Evolutionary conservation across 371 early-diverging fungal genomes (phyloP).

Genomic region (Vairimorpha ceranae): DNA sequence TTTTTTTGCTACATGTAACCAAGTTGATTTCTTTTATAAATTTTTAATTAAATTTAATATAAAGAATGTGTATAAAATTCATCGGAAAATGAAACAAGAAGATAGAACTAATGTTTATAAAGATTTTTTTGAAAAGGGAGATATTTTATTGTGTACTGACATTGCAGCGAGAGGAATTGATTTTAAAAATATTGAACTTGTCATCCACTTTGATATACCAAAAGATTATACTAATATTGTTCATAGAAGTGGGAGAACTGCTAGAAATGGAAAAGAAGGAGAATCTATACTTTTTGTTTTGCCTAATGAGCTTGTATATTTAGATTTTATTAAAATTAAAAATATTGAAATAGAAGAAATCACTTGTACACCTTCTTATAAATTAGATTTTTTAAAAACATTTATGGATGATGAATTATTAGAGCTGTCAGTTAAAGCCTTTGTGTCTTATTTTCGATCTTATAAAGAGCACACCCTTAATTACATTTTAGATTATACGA

Average conservation of each 20-base stretch:
- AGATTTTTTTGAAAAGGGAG: slow-evolving; percentile 35
- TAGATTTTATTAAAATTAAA: slow-evolving; percentile 50
- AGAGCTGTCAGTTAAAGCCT: slow-evolving; percentile 48
- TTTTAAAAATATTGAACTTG: slow-evolving; percentile 53
- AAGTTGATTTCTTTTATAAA: slow-evolving; percentile 64
- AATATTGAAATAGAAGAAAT: slow-evolving; percentile 16
- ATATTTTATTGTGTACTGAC: slow-evolving; percentile 59
- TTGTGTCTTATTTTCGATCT: slow-evolving; percentile 62
- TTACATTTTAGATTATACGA: slow-evolving; percentile 58
- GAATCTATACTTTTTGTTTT: slow-evolving; percentile 66
- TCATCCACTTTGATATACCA: slow-evolving; percentile 71
- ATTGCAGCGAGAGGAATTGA: slow-evolving; percentile 61
- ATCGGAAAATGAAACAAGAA: slow-evolving; percentile 56
- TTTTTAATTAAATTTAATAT: slow-evolving; percentile 39
- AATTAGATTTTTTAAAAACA: not conserved
- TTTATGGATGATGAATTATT: not conserved
- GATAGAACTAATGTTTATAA: slow-evolving; percentile 51
- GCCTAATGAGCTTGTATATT: slow-evolving; percentile 55
- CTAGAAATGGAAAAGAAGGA: slow-evolving; percentile 77
- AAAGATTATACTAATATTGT: slow-evolving; percentile 86
- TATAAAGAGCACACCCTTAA: slow-evolving; percentile 61
- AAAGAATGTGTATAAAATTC: slow-evolving; percentile 45
- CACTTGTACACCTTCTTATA: not conserved
- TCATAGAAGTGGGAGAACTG: slow-evolving; percentile 94
- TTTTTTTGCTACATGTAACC: slow-evolving; percentile 59